These are phyloP conservation scores for Aspergillus haitiensis DNA, from an alignment of 495 filamentous ascomycete genomes.

Conservation along the genomic window DNA sequence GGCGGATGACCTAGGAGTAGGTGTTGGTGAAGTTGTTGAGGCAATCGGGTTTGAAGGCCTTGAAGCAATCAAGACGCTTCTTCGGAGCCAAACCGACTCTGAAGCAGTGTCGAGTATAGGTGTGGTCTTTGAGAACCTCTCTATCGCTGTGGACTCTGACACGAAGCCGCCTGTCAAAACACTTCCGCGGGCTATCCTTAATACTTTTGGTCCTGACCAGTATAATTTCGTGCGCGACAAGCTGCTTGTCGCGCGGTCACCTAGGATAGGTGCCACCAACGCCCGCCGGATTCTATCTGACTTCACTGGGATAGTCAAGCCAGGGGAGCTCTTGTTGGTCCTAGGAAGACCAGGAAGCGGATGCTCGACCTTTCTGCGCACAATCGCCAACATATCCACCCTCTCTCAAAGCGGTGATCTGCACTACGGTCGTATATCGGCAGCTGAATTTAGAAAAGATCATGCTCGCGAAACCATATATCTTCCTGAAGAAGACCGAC, in stretches of 20 bases:
- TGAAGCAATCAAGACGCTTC: conserved; percentile 7
- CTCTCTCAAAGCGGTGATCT: not conserved
- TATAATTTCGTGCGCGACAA: conserved; percentile 7
- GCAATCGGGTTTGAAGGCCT: not conserved
- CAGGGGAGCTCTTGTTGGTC: conserved; percentile 9
- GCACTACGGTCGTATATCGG: not conserved
- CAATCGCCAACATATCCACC: conserved; percentile 4
- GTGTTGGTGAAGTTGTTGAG: not conserved
- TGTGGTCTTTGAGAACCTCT: conserved; percentile 8
- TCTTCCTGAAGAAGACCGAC: conserved; percentile 3
- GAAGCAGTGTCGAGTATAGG: conserved; percentile 5
- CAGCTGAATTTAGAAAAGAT: not conserved
- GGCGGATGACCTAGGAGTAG: not conserved
- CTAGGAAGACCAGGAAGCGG: conserved; percentile 9
- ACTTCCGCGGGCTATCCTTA: not conserved
- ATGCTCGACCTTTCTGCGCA: conserved; percentile 10
- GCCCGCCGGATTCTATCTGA: not conserved
- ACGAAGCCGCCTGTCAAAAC: conserved; percentile 4
- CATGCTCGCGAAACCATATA: conserved; percentile 3
- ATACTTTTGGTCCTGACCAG: conserved; percentile 8
- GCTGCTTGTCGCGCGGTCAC: not conserved
- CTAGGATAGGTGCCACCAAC: not conserved
- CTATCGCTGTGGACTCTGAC: not conserved
- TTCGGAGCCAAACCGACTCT: conserved; percentile 2
- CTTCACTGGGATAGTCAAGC: conserved; percentile 9